Conservation (phyloP, 2,329 filamentous ascomycete genomes). For the Xylogone sp. region DNA sequence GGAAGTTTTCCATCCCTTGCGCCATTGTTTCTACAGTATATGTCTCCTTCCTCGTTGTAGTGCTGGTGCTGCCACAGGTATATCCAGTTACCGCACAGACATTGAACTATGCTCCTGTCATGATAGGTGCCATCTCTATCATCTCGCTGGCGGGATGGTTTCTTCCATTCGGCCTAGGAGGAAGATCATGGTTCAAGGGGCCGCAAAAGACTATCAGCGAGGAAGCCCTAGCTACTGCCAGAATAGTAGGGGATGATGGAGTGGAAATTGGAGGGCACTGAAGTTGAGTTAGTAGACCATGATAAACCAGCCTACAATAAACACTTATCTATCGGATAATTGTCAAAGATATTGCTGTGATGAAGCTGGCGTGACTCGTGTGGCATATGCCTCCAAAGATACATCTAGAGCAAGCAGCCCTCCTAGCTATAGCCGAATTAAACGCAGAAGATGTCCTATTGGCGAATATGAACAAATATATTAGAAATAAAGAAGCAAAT, state of each 20-base stretch:
- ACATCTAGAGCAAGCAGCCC: no score
- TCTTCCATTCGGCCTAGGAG: conserved; percentile 30
- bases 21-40: conserved; percentile 28
- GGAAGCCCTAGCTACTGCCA: conserved; percentile 14
- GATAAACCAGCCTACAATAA: no score
- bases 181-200: conserved; percentile 32
- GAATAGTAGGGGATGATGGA: conserved; percentile 1
- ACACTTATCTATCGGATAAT: no score
- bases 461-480: no score
- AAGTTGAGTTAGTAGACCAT: no score
- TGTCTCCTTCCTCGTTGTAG: conserved; percentile 32
- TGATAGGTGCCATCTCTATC: conserved; percentile 32
- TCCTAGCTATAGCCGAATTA: no score
- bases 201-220: conserved; percentile 33
- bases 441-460: no score
- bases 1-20: conserved; percentile 21
- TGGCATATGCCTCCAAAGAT: no score
- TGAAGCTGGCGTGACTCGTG: no score
- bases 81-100: conserved; percentile 34
- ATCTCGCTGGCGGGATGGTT: conserved; percentile 33
- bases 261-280: neutral
- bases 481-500: no score
- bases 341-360: no score
- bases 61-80: conserved; percentile 33
- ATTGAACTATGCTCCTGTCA: conserved; percentile 36